Base-by-base conservation (phyloP, 768 basidiomycete species). In the Pisolithus albus region DNA sequence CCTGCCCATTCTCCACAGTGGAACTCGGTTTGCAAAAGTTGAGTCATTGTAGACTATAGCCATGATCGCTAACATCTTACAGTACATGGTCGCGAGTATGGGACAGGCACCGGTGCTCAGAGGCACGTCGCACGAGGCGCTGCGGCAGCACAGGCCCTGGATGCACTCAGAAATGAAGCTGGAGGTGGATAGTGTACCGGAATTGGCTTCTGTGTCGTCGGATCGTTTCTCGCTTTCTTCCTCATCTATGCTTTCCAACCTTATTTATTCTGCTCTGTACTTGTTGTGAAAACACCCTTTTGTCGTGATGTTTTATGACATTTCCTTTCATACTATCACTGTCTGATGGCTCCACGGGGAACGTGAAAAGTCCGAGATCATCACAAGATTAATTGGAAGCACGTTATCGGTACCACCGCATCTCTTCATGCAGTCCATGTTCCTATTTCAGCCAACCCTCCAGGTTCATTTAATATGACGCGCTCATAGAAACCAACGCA, bases 1-100 rank as follows among this genome's bases (percentile, higher is more conserved):
- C 70, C 71, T 0, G 65, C 64, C 11, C 72, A 82, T 49, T 66
- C 63, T 3, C 77, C 75, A 6, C 59, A 64, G 37, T 86, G 84
- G 84, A 82, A 72, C 1, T 75, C 70, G 3, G 56, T 75, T 5
- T 86, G 83, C 64, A 84, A 81, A 73, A 75, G 85, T 83, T 45
- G 53, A 59, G 52, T 55, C 58, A 61, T 46, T 32, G 23, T 7
- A 38, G 45, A 43, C 11, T 50, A 18, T 26, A 18, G 10, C 48
- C 49, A 36, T 45, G 11, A 47, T 53, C 68, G 5, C 64, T 55
- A 32, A 47, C 39, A 2, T 45, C 48, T 28, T 10, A 7, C 56
- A 85, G 84, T 85, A 55, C 68, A 76, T 39, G 80, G 80, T 1
- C 61, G 71, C 50, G 67, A 69, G 49, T 70, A 73, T 52, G 82